Evolutionary conservation across 345 rosid species (phyloP), one percentile per base, ranked within the genome.

Genomic region (Cardiospermum halicacabum): DNA sequence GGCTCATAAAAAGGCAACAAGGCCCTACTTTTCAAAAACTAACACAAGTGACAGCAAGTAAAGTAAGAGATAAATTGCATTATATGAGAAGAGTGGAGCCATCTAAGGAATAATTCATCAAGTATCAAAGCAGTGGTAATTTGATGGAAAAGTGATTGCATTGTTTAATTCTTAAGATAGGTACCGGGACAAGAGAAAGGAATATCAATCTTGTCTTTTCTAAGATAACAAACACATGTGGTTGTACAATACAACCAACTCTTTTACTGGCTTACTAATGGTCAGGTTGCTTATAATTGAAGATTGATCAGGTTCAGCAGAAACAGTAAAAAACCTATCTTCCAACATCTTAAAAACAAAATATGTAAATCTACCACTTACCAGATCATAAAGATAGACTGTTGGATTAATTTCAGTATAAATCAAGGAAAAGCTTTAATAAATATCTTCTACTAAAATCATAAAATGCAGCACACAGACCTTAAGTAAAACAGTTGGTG

Each of bases 201-300:
- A 11, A 61, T 55, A 55, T 42, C 12, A 15, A 43, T 27, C 64
- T 60, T 42, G 18, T 42, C 65, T 13, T 43, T 60, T 18, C 53
- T 24, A 13, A 12, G 42, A 27, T 1, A 10, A 28, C 18, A 47
- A 62, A 2, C n/a, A 31, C 42, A 3, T 6, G 25, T 18, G 54
- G 28, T 9, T 28, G 43, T 30, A 32, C 42, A 48, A 19, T 7
- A 32, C 30, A 19, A 19, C 13, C 11, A 1, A 19, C 42, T 47
- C 16, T 48, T 19, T 30, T 8, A n/a, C 56, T 31, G 10, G 27
- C 11, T 40, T 11, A 40, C 3, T 11, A 2, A 39, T 39, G 16
- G 43, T 39, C 43, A 39, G 43, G 16, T 47, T 47, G 24, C 11
- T 47, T 47, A 2, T 1, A 18, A 47, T 4, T 47, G 51, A 47